Conservation (phyloP, 441 rosid genomes). For the Breynia disticha region DNA sequence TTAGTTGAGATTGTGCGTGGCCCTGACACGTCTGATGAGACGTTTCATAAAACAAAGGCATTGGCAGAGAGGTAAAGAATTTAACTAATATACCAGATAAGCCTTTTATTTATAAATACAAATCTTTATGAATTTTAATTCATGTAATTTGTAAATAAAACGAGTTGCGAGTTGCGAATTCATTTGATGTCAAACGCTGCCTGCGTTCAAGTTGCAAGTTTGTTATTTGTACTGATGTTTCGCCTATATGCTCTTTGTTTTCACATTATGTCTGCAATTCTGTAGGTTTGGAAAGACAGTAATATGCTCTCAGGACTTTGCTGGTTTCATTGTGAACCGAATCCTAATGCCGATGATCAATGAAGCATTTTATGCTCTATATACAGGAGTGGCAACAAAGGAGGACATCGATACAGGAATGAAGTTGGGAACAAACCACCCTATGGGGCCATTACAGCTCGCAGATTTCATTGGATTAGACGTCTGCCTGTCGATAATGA, state of each 20-base stretch:
- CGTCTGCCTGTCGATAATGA: constrained; percentile 71
- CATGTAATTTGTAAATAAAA: no score
- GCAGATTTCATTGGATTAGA: constrained; percentile 82
- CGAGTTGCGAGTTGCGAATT: no score
- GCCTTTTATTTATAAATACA: no score
- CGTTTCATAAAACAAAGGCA: constrained; percentile 43
- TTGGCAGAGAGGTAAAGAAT: constrained; percentile 62
- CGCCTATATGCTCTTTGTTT: neutral
- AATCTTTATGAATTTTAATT: no score
- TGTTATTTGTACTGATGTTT: no score
- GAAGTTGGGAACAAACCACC: constrained; percentile 87
- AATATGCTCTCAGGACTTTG: constrained; percentile 61
- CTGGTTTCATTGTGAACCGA: constrained; percentile 79
- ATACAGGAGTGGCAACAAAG: constrained; percentile 88
- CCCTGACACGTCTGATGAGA: constrained; percentile 66
- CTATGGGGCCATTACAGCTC: constrained; percentile 77
- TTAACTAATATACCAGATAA: no score
- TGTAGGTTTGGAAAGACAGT: constrained; percentile 67
- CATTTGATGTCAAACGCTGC: no score
- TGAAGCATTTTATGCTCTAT: constrained; percentile 65
- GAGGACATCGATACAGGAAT: constrained; percentile 79
- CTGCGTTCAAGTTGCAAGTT: no score
- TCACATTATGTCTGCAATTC: constrained; percentile 1
- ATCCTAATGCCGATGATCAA: constrained; percentile 95
- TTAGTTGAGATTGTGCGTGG: constrained; percentile 77